phyloP scores from a whole-genome alignment of 2,329 filamentous ascomycete genomes.

The Lachnellula willkommii region DNA sequence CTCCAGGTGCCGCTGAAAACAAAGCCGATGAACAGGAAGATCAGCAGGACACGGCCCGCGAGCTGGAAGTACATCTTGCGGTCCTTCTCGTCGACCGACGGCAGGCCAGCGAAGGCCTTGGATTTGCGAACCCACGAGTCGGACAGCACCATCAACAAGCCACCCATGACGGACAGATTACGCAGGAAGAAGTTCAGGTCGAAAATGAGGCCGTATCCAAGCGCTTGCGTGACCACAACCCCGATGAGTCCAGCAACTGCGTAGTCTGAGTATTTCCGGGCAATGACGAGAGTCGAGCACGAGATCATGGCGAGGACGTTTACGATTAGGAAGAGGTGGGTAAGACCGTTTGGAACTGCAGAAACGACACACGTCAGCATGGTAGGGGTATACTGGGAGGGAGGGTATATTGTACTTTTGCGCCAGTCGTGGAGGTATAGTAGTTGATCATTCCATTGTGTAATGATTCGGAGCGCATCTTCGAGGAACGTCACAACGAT shows the following conservation, averaged over 20 bases:
- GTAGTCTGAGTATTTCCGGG: slow-evolving; percentile 87
- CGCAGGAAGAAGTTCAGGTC: slow-evolving; percentile 99
- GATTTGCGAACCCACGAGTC: slow-evolving; percentile 98
- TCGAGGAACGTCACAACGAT: slow-evolving; percentile 99
- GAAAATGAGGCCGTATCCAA: slow-evolving; percentile 97
- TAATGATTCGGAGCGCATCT: slow-evolving; percentile 91
- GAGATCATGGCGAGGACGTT: slow-evolving; percentile 85
- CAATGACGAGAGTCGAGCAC: slow-evolving; percentile 82
- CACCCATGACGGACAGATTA: slow-evolving; percentile 95
- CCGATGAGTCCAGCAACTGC: slow-evolving; percentile 84
- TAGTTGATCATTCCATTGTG: slow-evolving; percentile 95
- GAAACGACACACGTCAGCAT: slow-evolving; percentile 11
- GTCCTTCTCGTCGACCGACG: slow-evolving; percentile 95
- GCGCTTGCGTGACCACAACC: slow-evolving; percentile 87
- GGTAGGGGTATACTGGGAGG: background rate
- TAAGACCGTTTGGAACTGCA: slow-evolving; percentile 79
- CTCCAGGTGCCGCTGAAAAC: slow-evolving; percentile 94
- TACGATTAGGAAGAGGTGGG: slow-evolving; percentile 83
- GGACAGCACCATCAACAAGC: slow-evolving; percentile 94
- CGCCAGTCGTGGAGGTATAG: slow-evolving; percentile 89
- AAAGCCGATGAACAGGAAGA: slow-evolving; percentile 96
- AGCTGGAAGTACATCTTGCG: slow-evolving; percentile 99
- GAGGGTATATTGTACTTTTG: slow-evolving; percentile 57
- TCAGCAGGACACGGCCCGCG: slow-evolving; percentile 87
- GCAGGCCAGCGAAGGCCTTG: slow-evolving; percentile 91